Evolutionary conservation across 1,139 yeast species (phyloP).

Genomic region (Pichia sp.): DNA sequence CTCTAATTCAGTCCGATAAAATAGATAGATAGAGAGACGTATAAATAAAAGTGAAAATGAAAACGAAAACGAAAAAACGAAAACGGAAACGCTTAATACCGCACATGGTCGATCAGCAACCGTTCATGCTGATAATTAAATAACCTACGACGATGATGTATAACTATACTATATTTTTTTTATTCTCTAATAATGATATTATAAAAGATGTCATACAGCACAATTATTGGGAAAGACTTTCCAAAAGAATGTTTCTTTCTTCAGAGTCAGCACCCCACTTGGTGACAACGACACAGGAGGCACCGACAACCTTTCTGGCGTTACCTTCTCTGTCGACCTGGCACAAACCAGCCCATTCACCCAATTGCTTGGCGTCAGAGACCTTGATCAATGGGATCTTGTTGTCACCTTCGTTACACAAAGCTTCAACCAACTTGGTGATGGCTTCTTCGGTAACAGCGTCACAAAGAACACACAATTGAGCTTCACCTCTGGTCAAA

Average conservation of each 20-base stretch:
- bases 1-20: background rate
- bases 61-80: background rate
- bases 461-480: conserved; percentile 95
- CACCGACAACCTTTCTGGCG: conserved; percentile 99
- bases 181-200: background rate
- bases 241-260: conserved; percentile 95
- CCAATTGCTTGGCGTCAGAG: conserved; percentile 98
- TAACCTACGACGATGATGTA: background rate
- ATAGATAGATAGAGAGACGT: background rate
- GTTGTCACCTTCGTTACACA: conserved; percentile 95
- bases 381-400: conserved; percentile 98
- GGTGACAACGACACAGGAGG: conserved; percentile 98
- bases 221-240: conserved; percentile 89
- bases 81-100: background rate
- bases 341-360: conserved; percentile 99
- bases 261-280: conserved; percentile 99
- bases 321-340: conserved; percentile 99
- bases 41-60: background rate
- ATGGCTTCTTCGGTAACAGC: conserved; percentile 97
- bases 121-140: too few relatives aligned
- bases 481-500: conserved; percentile 95
- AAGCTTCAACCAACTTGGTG: conserved; percentile 97
- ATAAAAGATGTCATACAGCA: conserved; percentile 17
- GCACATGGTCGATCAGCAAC: too few relatives aligned
- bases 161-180: background rate